Evolutionary conservation across 2,329 filamentous ascomycete species (phyloP).

Genomic region (Fusarium secorum): DNA sequence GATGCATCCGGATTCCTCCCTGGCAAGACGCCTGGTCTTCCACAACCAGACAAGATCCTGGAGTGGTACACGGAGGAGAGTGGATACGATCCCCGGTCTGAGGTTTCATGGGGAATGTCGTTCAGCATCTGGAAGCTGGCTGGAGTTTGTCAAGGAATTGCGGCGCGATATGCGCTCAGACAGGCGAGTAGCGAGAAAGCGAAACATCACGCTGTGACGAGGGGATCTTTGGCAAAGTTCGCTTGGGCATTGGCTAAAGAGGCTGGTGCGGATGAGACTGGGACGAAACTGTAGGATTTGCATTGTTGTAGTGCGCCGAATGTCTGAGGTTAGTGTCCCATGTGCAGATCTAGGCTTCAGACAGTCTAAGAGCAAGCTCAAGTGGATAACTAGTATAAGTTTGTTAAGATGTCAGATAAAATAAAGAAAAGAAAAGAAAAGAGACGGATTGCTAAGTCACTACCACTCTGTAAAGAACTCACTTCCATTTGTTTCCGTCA

Average conservation of each 20-base stretch:
- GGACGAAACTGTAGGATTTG: constrained; percentile 40
- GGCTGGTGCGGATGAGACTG: constrained; percentile 42
- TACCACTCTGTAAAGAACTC: neutral
- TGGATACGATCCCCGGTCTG: constrained; percentile 73
- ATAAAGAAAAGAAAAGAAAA: neutral
- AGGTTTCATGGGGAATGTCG: constrained; percentile 67
- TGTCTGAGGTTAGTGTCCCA: neutral
- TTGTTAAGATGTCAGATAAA: neutral
- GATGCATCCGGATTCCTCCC: constrained; percentile 64
- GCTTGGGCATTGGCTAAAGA: constrained; percentile 77
- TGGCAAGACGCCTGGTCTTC: constrained; percentile 70
- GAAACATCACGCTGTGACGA: constrained; percentile 72
- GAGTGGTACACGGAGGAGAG: constrained; percentile 58
- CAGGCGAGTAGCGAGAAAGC: constrained; percentile 92
- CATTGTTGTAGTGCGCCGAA: neutral
- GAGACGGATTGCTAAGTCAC: neutral
- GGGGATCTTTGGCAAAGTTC: constrained; percentile 76
- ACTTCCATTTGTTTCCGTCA: neutral
- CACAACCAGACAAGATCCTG: constrained; percentile 51
- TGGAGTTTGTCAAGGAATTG: constrained; percentile 84
- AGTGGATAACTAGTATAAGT: neutral
- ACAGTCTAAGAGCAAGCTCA: neutral
- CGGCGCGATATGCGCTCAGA: constrained; percentile 80
- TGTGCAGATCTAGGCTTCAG: neutral
- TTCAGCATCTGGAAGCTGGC: constrained; percentile 69